Conservation (phyloP, 1,284 basidiomycete species). For the Mycena citricolor region DNA sequence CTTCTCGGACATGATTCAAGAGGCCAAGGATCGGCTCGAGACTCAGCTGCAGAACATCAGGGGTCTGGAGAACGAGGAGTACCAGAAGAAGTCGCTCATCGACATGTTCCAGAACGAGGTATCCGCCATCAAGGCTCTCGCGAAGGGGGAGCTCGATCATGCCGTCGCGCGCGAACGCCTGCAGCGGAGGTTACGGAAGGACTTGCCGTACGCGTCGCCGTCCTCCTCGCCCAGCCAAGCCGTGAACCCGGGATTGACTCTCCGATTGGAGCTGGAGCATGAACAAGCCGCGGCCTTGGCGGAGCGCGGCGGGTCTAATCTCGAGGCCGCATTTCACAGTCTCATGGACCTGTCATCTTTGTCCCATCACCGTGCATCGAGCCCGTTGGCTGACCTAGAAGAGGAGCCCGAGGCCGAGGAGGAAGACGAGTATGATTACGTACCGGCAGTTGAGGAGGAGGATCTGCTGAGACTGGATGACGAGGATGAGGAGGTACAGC, state of each 20-base stretch:
- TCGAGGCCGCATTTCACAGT: slow-evolving; percentile 14
- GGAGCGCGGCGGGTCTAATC: too few relatives aligned
- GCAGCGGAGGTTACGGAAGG: slow-evolving; percentile 7
- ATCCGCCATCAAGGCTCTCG: slow-evolving; percentile 40
- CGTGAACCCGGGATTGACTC: slow-evolving; percentile 3
- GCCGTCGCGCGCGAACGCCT: slow-evolving; percentile 43
- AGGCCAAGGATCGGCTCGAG: slow-evolving; percentile 45
- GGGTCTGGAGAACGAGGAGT: slow-evolving; percentile 8
- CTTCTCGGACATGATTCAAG: slow-evolving; percentile 45
- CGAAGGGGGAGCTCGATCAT: slow-evolving; percentile 40
- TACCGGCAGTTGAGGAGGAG: too few relatives aligned
- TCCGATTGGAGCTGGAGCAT: slow-evolving; percentile 17
- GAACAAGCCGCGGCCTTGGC: slow-evolving; percentile 19
- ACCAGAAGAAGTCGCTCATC: slow-evolving; percentile 26
- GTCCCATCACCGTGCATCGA: slow-evolving; percentile 1
- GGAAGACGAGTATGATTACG: too few relatives aligned
- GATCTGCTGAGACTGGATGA: neutral
- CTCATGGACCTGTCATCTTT: slow-evolving; percentile 15
- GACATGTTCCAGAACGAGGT: slow-evolving; percentile 41
- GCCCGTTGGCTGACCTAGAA: slow-evolving; percentile 3
- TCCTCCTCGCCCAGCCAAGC: neutral
- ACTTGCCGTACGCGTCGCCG: too few relatives aligned
- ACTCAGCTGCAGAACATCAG: slow-evolving; percentile 36
- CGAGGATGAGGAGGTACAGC: neutral
- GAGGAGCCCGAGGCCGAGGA: neutral